A percentile compares a stretch with the other conserved stretches of the same genome.
Conservation (phyloP, 768 basidiomycete species). For the Artomyces pyxidatus region DNA sequence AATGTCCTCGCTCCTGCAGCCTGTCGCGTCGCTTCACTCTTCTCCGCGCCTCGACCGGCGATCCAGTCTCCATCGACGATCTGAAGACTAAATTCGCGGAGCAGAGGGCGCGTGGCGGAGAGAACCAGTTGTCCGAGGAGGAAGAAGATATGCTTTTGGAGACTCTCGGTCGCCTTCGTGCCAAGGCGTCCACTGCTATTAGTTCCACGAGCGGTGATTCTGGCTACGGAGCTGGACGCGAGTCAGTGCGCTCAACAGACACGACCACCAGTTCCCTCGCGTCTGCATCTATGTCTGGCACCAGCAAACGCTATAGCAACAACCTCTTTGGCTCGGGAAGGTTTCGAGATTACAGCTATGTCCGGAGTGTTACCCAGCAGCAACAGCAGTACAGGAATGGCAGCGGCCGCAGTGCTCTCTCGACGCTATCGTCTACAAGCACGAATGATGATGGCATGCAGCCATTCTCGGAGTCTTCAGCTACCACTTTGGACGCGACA, state of each 20-base stretch:
- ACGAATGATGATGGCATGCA: slow-evolving; percentile 6
- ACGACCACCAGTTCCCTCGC: slow-evolving; percentile 32
- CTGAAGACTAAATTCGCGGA: slow-evolving; percentile 63
- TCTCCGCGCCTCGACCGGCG: slow-evolving; percentile 59
- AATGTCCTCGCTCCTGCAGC: slow-evolving; percentile 29
- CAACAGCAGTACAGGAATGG: slow-evolving; percentile 28
- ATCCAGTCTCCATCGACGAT: slow-evolving; percentile 56
- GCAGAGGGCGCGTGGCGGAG: slow-evolving; percentile 62
- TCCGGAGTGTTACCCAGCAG: slow-evolving; percentile 43
- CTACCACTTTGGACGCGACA: slow-evolving; percentile 1
- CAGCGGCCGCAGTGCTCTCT: slow-evolving; percentile 25
- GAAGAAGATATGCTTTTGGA: slow-evolving; percentile 83
- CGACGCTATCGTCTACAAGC: slow-evolving; percentile 6
- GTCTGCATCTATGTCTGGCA: slow-evolving; percentile 35
- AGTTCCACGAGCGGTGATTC: slow-evolving; percentile 18
- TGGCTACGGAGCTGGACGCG: slow-evolving; percentile 1
- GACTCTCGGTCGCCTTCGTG: slow-evolving; percentile 50
- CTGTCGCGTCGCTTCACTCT: slow-evolving; percentile 78
- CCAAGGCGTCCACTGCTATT: slow-evolving; percentile 23
- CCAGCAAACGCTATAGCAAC: slow-evolving; percentile 72
- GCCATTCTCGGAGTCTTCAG: slow-evolving; percentile 3
- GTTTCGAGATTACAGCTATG: slow-evolving; percentile 65
- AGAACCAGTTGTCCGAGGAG: slow-evolving; percentile 66
- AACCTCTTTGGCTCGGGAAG: slow-evolving; percentile 81
- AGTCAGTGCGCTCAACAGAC: slow-evolving; percentile 19